Percentiles rank a stretch among this genome's conserved stretches.
phyloP scores from a whole-genome alignment of 805 yeast species.

The Metschnikowia corniflorae region DNA sequence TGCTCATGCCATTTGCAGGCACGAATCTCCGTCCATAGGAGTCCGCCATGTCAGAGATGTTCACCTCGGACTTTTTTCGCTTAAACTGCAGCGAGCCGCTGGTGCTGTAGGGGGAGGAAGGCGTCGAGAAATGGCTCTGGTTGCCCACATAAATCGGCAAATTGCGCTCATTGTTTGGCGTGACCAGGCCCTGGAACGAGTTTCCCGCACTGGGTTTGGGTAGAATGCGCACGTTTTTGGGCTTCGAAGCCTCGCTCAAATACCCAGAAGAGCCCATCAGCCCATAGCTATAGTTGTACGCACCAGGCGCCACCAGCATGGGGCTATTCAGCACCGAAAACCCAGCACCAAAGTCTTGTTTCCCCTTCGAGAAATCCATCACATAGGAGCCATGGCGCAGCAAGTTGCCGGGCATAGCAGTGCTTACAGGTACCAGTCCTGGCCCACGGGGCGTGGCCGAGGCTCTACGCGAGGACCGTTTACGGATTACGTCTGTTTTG shows the following conservation, averaged over 20 bases:
- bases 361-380: constrained; percentile 6
- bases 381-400: constrained; percentile 5
- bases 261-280: constrained; percentile 8
- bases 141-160: neutral
- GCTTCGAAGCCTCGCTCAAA: constrained; percentile 19
- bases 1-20: constrained; percentile 15
- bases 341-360: constrained; percentile 5
- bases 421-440: constrained; percentile 6
- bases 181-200: neutral
- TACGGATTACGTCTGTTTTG: constrained; percentile 56
- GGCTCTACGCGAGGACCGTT: constrained; percentile 45
- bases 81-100: constrained; percentile 32
- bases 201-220: constrained; percentile 32
- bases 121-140: constrained; percentile 9
- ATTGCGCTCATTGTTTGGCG: constrained; percentile 2
- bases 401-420: constrained; percentile 3
- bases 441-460: constrained; percentile 12
- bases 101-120: constrained; percentile 18
- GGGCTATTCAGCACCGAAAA: constrained; percentile 11
- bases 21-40: constrained; percentile 21
- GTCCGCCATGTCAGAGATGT: constrained; percentile 21
- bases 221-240: constrained; percentile 38
- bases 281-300: constrained; percentile 8
- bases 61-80: constrained; percentile 40
- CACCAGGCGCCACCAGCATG: constrained; percentile 4